Base-by-base conservation (phyloP, 495 filamentous ascomycete genomes). In the Lepraria neglecta region DNA sequence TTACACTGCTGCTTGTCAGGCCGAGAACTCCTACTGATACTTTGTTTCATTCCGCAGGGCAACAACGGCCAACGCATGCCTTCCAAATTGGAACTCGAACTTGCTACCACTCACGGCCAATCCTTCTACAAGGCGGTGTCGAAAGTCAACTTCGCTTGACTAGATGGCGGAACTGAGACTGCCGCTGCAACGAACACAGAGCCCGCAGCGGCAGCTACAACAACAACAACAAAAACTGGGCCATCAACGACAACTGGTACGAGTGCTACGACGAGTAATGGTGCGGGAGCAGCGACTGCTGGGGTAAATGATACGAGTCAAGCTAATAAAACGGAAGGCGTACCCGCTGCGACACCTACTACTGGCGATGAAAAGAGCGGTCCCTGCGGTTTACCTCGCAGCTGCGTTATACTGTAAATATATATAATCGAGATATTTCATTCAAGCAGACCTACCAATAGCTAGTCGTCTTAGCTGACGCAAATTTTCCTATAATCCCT, bases 41-140 rank as follows among this genome's bases (percentile, higher is more conserved):
- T n/a, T n/a, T n/a, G n/a, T n/a, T n/a, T n/a, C n/a, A n/a, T n/a
- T n/a, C n/a, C n/a, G n/a, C n/a, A n/a, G n/a, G n/a, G n/a, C n/a
- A n/a, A n/a, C n/a, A n/a, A 95, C 56, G 94, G 94, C 67, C 87
- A 87, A 48, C 88, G 94, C 69, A 82, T 89, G 76, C 95, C 95
- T 28, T 79, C 79, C 21, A 75, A 73, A 7, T 76, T 78, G 58
- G 95, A 99, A 78, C 76, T 95, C 62, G 72, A 85, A 67, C 69
- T 99, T 40, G 94, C 95, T 58, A 79, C 77, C 57, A 80, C 76
- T 65, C 94, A 97, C 76, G 94, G 95, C 70, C 84, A 89, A 79
- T 72, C 79, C 58, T 99, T 97, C 80, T 96, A 91, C 76, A 78
- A 87, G 74, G 76, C 81, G 66, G 83, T 96, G 60, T 70, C 82